Percentiles rank a stretch among this genome's conserved stretches.
Conservation (phyloP, 2,329 filamentous ascomycete species). For the Ophiostoma perfectum region DNA sequence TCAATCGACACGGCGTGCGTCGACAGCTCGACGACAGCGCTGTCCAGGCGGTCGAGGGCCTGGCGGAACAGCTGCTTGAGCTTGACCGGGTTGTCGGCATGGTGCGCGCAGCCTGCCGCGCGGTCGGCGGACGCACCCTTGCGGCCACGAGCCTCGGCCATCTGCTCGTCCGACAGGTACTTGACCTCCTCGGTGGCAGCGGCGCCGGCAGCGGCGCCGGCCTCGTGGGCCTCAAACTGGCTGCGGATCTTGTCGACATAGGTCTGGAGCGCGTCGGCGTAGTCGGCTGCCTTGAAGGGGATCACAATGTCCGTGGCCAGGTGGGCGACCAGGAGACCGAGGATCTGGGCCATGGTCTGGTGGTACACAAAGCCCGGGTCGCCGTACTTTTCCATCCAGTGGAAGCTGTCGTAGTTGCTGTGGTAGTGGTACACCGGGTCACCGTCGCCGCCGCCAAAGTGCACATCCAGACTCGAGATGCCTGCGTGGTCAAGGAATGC, state of each 20-base stretch:
- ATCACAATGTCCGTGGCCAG: constrained; percentile 59
- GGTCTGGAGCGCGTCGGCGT: constrained; percentile 50
- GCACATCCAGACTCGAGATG: constrained; percentile 59
- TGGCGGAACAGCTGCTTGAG: constrained; percentile 25
- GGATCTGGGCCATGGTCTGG: constrained; percentile 59
- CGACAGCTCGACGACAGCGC: constrained; percentile 33
- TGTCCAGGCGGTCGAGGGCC: constrained; percentile 33
- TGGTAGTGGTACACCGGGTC: constrained; percentile 72
- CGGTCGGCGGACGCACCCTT: background rate
- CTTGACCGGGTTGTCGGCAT: background rate
- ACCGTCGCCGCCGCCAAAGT: constrained; percentile 43
- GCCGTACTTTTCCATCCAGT: constrained; percentile 80
- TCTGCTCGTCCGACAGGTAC: constrained; percentile 6
- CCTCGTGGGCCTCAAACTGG: constrained; percentile 37
- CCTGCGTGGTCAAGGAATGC: constrained; percentile 70
- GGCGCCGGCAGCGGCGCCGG: background rate
- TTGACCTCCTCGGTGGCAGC: background rate
- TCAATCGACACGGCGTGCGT: constrained; percentile 43
- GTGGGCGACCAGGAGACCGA: constrained; percentile 56
- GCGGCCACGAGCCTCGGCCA: constrained; percentile 29
- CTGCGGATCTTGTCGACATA: constrained; percentile 50
- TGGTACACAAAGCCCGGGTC: constrained; percentile 66
- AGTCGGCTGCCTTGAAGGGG: constrained; percentile 59
- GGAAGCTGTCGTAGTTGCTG: constrained; percentile 78
- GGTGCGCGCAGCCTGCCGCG: background rate